Evolutionary conservation across 331 rosid genomes (phyloP), one percentile per base, ranked within the genome.

Genomic region (Malus hybrid): DNA sequence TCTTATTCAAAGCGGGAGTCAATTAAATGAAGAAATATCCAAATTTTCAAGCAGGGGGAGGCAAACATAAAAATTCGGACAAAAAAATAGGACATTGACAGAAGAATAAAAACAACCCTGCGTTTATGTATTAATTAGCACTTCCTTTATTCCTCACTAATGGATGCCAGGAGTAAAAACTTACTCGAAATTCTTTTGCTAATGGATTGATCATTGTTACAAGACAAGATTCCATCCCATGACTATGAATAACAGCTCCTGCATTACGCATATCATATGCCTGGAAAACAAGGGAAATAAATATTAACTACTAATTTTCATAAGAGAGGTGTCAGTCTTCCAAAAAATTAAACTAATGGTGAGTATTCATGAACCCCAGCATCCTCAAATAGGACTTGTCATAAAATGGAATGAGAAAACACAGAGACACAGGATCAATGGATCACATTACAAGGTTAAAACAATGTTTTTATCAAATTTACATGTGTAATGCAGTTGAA

Each of bases 181-280:
- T 90, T 85, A 92, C 99, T 74, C 97, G 90, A 82, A 95, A 95
- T 80, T 95, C 99, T 78, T 90, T 95, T 52, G 97, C 76, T 84
- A 64, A 39, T 28, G 99, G 97, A 67, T 90, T 84, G 84, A 92
- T 77, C 97, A 95, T 92, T 69, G 99, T 92, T 71, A 79, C 93
- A 50, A 92, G 92, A 80, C 99, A 95, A 74, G 97, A 90, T 80
- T 95, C 97, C 7, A 92, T 85, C 77, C 97, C 97, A 55, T 95
- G 97, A 85, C 96, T 92, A 71, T 92, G 97, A 73, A 89, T 85
- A 78, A 90, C 93, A 80, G 99, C 97, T 69, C 92, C 97, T 55
- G 97, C 95, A 71, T 85, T 80, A 68, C 93, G 86, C 91, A 84
- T 84, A 70, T 90, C 89, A 85, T 90, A 95, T 72, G 97, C 97